Conservation (phyloP, 768 basidiomycete species). For the Boletus vermiculosoides region DNA sequence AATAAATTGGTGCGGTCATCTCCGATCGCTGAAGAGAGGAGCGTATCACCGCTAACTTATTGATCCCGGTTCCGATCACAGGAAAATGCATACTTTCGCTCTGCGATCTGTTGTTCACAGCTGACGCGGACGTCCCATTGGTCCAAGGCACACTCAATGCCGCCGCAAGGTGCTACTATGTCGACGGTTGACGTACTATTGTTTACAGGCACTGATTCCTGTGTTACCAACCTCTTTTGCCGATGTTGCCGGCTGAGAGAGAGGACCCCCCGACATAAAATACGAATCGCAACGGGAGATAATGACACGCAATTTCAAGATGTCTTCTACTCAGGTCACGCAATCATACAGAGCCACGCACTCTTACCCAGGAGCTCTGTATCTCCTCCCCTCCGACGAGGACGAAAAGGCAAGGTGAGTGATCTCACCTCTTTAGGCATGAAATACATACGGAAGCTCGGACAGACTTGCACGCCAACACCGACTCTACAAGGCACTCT, state of each 20-base stretch:
- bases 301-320: neutral
- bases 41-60: neutral
- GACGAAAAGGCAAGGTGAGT: conserved; percentile 17
- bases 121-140: neutral
- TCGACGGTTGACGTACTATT: neutral
- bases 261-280: neutral
- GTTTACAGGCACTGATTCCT: neutral
- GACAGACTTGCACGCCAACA: conserved; percentile 20
- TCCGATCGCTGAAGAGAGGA: neutral
- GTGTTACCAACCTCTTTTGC: too few species aligned
- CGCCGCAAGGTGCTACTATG: neutral
- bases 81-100: neutral
- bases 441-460: neutral
- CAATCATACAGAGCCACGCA: conserved; percentile 11
- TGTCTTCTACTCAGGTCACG: neutral
- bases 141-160: neutral
- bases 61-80: neutral
- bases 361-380: conserved; percentile 17
- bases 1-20: neutral
- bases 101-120: neutral
- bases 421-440: neutral
- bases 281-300: neutral
- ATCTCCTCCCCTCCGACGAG: conserved; percentile 25
- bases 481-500: conserved; percentile 16
- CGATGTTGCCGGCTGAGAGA: neutral